Conservation (phyloP, 2,329 filamentous ascomycete genomes). For the Fusarium tanahbumbuense region DNA sequence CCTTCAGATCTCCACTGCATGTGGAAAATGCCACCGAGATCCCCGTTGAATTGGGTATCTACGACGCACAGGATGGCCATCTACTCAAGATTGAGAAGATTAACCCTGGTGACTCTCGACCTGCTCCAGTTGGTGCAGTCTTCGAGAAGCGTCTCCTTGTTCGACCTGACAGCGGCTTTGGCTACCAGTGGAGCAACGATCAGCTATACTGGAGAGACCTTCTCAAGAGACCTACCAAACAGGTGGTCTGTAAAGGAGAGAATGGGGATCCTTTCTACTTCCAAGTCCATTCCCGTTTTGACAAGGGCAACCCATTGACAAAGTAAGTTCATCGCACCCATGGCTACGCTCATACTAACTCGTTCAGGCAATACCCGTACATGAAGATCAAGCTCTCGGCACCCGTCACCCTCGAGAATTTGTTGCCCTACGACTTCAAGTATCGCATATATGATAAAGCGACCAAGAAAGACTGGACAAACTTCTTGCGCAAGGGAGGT, state of each 20-base stretch:
- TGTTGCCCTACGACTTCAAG: slow-evolving; percentile 98
- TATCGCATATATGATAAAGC: slow-evolving; percentile 99
- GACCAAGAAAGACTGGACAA: slow-evolving; percentile 98
- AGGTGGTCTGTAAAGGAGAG: slow-evolving; percentile 89
- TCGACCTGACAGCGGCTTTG: slow-evolving; percentile 94
- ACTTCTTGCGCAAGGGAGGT: slow-evolving; percentile 95
- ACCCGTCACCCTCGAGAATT: slow-evolving; percentile 92
- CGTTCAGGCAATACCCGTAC: slow-evolving; percentile 82
- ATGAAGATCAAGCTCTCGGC: slow-evolving; percentile 94
- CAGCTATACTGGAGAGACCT: slow-evolving; percentile 93
- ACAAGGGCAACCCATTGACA: slow-evolving; percentile 84
- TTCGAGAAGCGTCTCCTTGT: slow-evolving; percentile 90
- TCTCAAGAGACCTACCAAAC: slow-evolving; percentile 83
- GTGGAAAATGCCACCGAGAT: slow-evolving; percentile 98
- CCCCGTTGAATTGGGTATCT: slow-evolving; percentile 91
- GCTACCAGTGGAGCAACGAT: slow-evolving; percentile 94
- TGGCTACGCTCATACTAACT: slow-evolving; percentile 22
- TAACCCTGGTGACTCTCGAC: slow-evolving; percentile 86
- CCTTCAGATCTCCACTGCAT: slow-evolving; percentile 88
- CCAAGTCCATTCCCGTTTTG: slow-evolving; percentile 88
- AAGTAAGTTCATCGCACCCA: slow-evolving; percentile 59
- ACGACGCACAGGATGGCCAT: slow-evolving; percentile 86
- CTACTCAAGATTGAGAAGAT: slow-evolving; percentile 98
- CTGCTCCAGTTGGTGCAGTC: slow-evolving; percentile 90
- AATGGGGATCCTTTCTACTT: slow-evolving; percentile 94